Base-by-base conservation (phyloP, 2,329 filamentous ascomycete genomes). In the Claviceps monticola region DNA sequence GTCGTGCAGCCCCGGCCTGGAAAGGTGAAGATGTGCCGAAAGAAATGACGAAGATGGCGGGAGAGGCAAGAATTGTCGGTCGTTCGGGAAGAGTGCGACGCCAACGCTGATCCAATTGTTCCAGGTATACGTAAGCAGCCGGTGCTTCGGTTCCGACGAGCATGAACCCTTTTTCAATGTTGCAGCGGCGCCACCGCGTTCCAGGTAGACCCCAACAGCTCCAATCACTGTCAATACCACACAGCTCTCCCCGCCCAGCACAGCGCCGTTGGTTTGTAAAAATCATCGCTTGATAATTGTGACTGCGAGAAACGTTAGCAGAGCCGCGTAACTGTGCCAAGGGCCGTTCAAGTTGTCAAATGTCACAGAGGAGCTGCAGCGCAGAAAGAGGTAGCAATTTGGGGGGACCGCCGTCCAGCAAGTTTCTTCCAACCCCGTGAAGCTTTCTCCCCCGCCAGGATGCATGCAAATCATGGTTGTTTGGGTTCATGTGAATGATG, bases 231-330 rank as follows among this genome's bases (percentile, higher is more conserved):
- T 51, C 50, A 42, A 11, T 21, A 47, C 45, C 21, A 52, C 51
- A 23, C 51, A 11, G 14, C 37, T 23, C 37, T 44, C 39, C 53
- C 45, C 45, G 37, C 50, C 51, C 26, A 17, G 43, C 9, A 46
- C 16, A 36, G 44, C 16, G 43, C 6, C 21, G 41, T 55, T 55
- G 34, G 17, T 36, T 46, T 42, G 43, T 41, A 17, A 34, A 17
- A 38, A 54, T 75, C 72, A 86, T 72, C 80, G 79, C 70, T 86
- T 86, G 65, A 86, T 70, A 67, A 86, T 85, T 13, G 69, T 71
- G 34, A 71, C 69, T 71, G 52, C 16, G 36, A n/a, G 16, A 19
- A 11, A 23, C 26, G 52, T 58, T 53, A 58, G 56, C 54, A 46
- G 17, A 41, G 53, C 38, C 47, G 19, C 16, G 19, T 14, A 26